A percentile compares a stretch with the other conserved stretches of the same genome.
Evolutionary conservation across 768 basidiomycete species (phyloP).

Genomic region (Tricholoma terreum): DNA sequence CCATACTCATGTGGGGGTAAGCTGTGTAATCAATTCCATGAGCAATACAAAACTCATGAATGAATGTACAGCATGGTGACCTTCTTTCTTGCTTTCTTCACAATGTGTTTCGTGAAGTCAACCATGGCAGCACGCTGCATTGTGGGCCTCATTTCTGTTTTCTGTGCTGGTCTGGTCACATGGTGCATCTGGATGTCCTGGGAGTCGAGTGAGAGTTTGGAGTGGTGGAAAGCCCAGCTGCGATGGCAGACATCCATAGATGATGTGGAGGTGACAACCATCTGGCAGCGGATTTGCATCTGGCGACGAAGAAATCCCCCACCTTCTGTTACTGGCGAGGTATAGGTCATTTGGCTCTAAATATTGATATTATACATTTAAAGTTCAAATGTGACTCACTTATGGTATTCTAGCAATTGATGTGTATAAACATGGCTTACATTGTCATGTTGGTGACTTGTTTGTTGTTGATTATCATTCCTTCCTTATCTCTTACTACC

Average conservation of each 20-base stretch:
- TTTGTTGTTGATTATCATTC: too few relatives aligned
- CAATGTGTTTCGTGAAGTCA: constrained; percentile 18
- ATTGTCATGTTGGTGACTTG: too few relatives aligned
- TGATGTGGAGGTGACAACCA: not conserved
- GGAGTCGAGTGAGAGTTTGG: not conserved
- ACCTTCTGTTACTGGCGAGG: too few relatives aligned
- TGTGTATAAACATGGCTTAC: too few relatives aligned
- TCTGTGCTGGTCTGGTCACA: not conserved
- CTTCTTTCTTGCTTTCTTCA: constrained; percentile 16
- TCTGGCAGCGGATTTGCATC: not conserved
- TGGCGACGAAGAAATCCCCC: not conserved
- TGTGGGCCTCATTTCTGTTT: not conserved
- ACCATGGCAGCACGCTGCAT: constrained; percentile 8
- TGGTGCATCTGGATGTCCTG: constrained; percentile 3
- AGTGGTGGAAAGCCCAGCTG: not conserved
- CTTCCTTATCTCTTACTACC: too few relatives aligned
- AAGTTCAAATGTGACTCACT: too few relatives aligned
- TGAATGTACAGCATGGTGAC: constrained; percentile 12
- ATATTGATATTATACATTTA: too few relatives aligned
- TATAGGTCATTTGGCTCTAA: too few relatives aligned
- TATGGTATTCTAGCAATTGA: too few relatives aligned
- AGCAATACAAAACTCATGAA: not conserved
- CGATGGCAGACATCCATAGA: not conserved
- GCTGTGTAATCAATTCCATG: not conserved
- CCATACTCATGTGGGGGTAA: constrained; percentile 23